Evolutionary conservation across 176 grass and related monocot species (phyloP), one percentile per base, ranked within the genome.

Genomic region (Musa itinerans): DNA sequence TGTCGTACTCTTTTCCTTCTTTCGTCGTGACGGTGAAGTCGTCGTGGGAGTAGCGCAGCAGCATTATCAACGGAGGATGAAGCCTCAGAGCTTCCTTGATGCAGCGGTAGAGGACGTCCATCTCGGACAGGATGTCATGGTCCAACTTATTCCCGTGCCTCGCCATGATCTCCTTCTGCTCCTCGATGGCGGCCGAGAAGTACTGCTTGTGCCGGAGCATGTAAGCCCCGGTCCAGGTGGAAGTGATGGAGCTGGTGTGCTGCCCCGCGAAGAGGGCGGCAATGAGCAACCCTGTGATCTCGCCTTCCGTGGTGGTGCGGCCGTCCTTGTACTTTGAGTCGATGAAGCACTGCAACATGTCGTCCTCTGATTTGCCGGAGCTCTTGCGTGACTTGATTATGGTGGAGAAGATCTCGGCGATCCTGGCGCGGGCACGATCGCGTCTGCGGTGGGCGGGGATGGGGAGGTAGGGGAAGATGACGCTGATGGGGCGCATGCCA

Each of bases 311-410:
- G 14, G 95, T 91, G 25, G 82, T 19, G 49, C 90, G 88, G 9
- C 95, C 95, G 61, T 91, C 88, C 76, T 94, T 98, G 86, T 98
- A 98, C 84, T 89, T 98, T 49, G 95, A 98, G 65, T 98, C 90
- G 58, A 98, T 98, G 80, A 98, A 98, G 84, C 86, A 93, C 66
- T 98, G 95, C 73, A 98, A 80, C 95, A 98, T 98, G 83, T 98
- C 95, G 79, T 91, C 86, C 74, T 94, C 95, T 0, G 82, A 77
- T 27, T 79, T 84, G 81, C 90, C 88, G 57, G 84, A 90, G 69
- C 75, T 69, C 86, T 98, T 98, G 78, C 95, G 90, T 70, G 90
- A 91, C 25, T 84, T 90, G 73, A 98, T 98, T 73, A 98, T 98
- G 66, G 88, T 85, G 43, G 90, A 53, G 15, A 98, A 98, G 72